Conservation (phyloP, 139 green algal species). For the Axilococcus clingmanii region DNA sequence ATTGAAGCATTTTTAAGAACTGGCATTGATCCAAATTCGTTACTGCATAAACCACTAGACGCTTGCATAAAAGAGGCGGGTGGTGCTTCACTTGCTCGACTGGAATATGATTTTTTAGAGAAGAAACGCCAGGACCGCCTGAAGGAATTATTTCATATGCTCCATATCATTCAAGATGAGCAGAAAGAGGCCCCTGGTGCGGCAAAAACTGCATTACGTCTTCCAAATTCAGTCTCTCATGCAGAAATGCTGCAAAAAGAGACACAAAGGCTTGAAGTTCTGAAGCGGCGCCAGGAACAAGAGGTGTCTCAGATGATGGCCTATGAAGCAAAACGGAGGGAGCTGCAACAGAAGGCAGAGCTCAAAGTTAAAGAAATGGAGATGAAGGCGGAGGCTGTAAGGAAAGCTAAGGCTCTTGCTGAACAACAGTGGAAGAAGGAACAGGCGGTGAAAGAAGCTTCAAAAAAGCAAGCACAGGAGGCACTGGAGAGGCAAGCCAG, state of each 20-base stretch:
- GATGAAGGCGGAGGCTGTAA: not conserved
- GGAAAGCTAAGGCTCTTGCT: conserved; percentile 28
- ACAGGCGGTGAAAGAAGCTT: conserved; percentile 47
- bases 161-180: too few species aligned
- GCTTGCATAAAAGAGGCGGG: conserved; percentile 39
- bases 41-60: conserved; percentile 47
- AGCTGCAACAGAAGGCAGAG: conserved; percentile 50
- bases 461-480: not conserved
- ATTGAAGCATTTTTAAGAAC: conserved; percentile 73
- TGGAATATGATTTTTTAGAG: conserved; percentile 63
- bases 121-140: conserved; percentile 54
- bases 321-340: conserved; percentile 58
- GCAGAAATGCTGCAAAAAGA: conserved; percentile 50
- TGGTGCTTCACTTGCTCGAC: conserved; percentile 38
- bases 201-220: too few species aligned
- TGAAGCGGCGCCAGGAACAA: conserved; percentile 62
- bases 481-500: not conserved
- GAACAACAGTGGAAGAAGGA: conserved; percentile 46
- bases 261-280: conserved; percentile 66
- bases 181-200: too few species aligned
- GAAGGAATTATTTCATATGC: conserved; percentile 46
- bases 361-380: conserved; percentile 21
- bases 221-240: too few species aligned
- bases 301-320: conserved; percentile 65
- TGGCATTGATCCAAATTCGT: conserved; percentile 69